Evolutionary conservation across 2,329 filamentous ascomycete genomes (phyloP), one percentile per base, ranked within the genome.

Genomic region (Alternaria novae-zelandiae): DNA sequence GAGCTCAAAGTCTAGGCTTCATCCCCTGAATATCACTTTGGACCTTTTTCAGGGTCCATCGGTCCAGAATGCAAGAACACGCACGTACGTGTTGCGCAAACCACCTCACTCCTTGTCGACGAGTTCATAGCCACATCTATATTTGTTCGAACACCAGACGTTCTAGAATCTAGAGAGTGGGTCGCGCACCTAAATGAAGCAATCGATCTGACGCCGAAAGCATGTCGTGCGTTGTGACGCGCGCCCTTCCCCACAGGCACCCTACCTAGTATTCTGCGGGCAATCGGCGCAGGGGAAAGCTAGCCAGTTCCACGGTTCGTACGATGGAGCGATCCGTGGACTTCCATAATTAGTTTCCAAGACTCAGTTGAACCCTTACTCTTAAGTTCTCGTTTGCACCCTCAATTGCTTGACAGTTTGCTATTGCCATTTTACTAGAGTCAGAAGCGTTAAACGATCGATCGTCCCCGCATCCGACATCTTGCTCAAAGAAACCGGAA

Each of bases 171-270:
- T 3, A 12, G 20, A 41, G 11, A 41, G 49, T 53, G 49, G 49
- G 49, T 53, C 49, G 5, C 6, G 9, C 30, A n/a, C 20, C 49
- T 53, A 5, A 41, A 53, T 53, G 49, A 17, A 53, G 49, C 49
- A 41, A 53, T 53, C 30, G 49, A 59, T 59, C 57, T 54, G 57
- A 54, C 49, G 45, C 36, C 23, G 58, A 30, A 21, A 26, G 45
- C 56, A 43, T 57, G 55, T 58, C 36, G 57, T 47, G 46, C 47
- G 32, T 44, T 23, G 59, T 54, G 59, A 61, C 59, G 59, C 59
- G 59, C 59, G 46, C 59, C 30, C 59, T 61, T 61, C 59, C 59
- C 59, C 59, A 61, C 59, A 61, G 26, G 32, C 49, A 53, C 49
- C 49, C 13, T 53, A 36, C 15, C 32, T 36, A 5, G 32, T 36